Base-by-base conservation (phyloP, 805 yeast genomes). In the Lipomyces starkeyi region DNA sequence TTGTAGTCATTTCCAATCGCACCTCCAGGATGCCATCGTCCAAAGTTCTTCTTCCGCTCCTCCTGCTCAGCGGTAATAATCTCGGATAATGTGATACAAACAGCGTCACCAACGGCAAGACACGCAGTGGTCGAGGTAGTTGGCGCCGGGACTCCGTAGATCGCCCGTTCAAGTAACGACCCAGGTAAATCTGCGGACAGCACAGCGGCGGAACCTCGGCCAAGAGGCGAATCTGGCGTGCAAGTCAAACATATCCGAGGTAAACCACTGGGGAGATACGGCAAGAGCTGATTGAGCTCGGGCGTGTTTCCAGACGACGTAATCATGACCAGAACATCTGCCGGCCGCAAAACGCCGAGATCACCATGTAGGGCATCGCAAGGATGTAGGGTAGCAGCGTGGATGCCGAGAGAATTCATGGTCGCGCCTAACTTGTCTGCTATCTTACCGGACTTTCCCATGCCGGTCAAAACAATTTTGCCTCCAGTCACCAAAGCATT, bases 351-450 rank as follows among this genome's bases (percentile, higher is more conserved):
- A 52, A 88, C 78, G 1, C 97, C 97, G 73, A 92, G 82, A 77
- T 92, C 97, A 5, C 97, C 97, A 76, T 92, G 97, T 22, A 93
- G 80, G 0, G 97, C 97, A 69, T 92, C 97, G 3, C 91, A 80
- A 0, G 97, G 97, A 75, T 92, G 97, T 63, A 92, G 79, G 0
- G 84, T 73, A 0, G 87, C 85, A 0, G 97, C 83, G 62, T 86
- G 87, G 62, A 92, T 83, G 37, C 93, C 88, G 66, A 93, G 81
- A 0, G 97, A 91, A 75, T 89, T 91, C 78, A 92, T 80, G 3
- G 97, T 92, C 9, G 97, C 97, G 63, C 86, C 91, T 14, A 89
- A 80, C 78, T 92, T 92, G 65, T 84, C 81, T 14, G 92, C 96
- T 43, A 92, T 90, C 78, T 91, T 91, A 78, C 81, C 86, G 0